phyloP scores from a whole-genome alignment of 2,329 filamentous ascomycete genomes.

The Xylaria sp. region DNA sequence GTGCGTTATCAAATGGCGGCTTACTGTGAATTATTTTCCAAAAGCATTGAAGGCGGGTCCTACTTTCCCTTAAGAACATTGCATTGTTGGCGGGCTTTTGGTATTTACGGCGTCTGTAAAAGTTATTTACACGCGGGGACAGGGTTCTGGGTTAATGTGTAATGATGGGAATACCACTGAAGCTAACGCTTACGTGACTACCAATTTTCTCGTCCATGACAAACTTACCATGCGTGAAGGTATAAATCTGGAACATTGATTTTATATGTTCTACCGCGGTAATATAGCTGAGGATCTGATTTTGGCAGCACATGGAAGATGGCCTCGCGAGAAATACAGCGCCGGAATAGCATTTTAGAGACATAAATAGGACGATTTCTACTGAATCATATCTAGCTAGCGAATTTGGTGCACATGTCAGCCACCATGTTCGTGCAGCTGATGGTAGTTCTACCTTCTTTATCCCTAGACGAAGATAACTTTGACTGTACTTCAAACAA shows the following conservation, averaged over 20 bases:
- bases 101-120: slow-evolving; percentile 24
- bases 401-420: slow-evolving; percentile 62
- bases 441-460: slow-evolving; percentile 34
- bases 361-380: slow-evolving; percentile 63
- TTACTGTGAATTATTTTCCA: slow-evolving; percentile 11
- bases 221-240: too few species aligned
- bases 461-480: slow-evolving; percentile 35
- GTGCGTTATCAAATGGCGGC: neutral
- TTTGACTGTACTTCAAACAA: too few species aligned
- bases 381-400: slow-evolving; percentile 62
- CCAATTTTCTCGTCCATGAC: too few species aligned
- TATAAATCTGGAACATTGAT: too few species aligned
- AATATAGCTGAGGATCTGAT: too few species aligned
- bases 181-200: neutral
- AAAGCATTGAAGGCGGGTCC: slow-evolving; percentile 22
- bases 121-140: slow-evolving; percentile 12
- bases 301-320: too few species aligned
- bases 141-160: slow-evolving; percentile 4
- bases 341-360: slow-evolving; percentile 40
- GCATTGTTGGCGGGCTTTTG: slow-evolving; percentile 18
- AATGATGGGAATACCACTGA: neutral
- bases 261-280: too few species aligned
- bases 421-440: slow-evolving; percentile 62
- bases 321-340: slow-evolving; percentile 8
- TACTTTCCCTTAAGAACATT: neutral